Evolutionary conservation across 441 rosid genomes (phyloP).

Genomic region (Eutrema salsugineum): DNA sequence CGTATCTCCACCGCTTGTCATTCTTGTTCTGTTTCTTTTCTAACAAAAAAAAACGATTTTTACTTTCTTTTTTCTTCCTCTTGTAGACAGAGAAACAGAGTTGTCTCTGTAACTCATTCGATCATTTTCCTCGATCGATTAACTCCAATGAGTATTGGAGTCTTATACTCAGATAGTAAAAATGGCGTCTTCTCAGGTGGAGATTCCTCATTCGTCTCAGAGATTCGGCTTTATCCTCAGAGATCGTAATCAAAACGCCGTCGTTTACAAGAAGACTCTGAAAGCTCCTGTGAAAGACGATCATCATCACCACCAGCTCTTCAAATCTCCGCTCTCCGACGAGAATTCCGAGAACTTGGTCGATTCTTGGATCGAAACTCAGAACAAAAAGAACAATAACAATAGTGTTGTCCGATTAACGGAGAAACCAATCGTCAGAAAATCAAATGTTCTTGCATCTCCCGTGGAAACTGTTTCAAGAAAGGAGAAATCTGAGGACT

Average conservation of each 20-base stretch:
- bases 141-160: neutral
- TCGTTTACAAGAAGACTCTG: constrained; percentile 44
- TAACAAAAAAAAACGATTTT: neutral
- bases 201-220: constrained; percentile 48
- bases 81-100: neutral
- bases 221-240: constrained; percentile 59
- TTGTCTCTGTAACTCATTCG: neutral
- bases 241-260: constrained; percentile 50
- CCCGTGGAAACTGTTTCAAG: neutral
- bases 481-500: neutral
- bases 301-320: neutral
- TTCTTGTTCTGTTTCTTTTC: neutral
- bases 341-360: constrained; percentile 23
- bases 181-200: constrained; percentile 76
- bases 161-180: neutral
- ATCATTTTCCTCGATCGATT: neutral
- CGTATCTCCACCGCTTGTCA: constrained; percentile 23
- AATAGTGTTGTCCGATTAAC: neutral
- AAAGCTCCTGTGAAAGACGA: constrained; percentile 45
- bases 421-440: neutral
- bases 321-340: constrained; percentile 22
- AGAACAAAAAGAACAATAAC: neutral
- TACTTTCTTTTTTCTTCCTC: constrained; percentile 1
- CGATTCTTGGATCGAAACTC: constrained; percentile 28
- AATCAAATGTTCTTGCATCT: neutral